These are phyloP conservation scores for Fomitopsis schrenkii DNA, from an alignment of 1,284 basidiomycete species.

Conservation along the genomic window DNA sequence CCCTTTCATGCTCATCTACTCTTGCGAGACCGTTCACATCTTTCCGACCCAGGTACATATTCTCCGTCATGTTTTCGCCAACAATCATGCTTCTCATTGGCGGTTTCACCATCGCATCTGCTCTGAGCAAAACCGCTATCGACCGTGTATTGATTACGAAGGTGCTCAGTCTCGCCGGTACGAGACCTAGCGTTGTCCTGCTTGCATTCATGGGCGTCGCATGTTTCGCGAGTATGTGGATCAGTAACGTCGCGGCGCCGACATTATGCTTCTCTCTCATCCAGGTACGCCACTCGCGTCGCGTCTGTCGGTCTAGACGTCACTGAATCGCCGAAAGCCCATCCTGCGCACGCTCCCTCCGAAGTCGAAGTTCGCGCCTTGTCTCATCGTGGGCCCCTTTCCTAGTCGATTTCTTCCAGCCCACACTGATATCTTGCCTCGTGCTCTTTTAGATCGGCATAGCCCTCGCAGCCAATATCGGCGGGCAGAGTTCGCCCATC, in stretches of 20 bases:
- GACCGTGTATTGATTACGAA: slow-evolving; percentile 94
- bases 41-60: slow-evolving; percentile 52
- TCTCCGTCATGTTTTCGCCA: slow-evolving; percentile 82
- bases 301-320: not conserved
- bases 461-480: slow-evolving; percentile 96
- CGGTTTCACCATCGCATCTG: slow-evolving; percentile 98
- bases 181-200: slow-evolving; percentile 81
- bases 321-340: slow-evolving; percentile 49
- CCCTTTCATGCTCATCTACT: not conserved
- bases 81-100: slow-evolving; percentile 96
- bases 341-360: slow-evolving; percentile 91
- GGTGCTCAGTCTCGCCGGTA: slow-evolving; percentile 87
- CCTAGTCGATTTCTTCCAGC: not conserved
- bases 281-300: slow-evolving; percentile 47
- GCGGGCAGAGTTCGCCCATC: slow-evolving; percentile 93
- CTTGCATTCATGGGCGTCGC: slow-evolving; percentile 96
- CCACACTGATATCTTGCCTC: slow-evolving; percentile 1
- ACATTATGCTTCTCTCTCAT: slow-evolving; percentile 98
- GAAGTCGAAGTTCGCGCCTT: slow-evolving; percentile 85
- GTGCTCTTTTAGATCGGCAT: slow-evolving; percentile 82
- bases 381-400: slow-evolving; percentile 71
- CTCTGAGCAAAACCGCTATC: slow-evolving; percentile 95
- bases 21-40: not conserved
- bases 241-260: slow-evolving; percentile 96
- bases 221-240: slow-evolving; percentile 99